These are phyloP conservation scores for Coleophoma crateriformis DNA, from an alignment of 2,329 filamentous ascomycete species.

Conservation along the genomic window DNA sequence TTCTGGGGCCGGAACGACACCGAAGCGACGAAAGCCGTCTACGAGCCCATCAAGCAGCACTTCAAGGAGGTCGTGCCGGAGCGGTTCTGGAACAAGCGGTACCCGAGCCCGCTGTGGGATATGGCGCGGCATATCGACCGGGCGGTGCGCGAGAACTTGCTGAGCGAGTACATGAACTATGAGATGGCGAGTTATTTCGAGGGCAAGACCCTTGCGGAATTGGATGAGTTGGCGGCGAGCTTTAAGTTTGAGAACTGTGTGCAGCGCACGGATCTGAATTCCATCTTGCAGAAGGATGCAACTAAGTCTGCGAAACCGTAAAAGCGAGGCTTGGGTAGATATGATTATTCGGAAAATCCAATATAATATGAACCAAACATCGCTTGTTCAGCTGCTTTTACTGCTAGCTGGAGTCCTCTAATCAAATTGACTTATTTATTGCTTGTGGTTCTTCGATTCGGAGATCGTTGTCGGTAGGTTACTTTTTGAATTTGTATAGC, in stretches of 20 bases:
- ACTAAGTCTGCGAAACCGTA: neutral
- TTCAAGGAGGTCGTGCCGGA: constrained; percentile 38
- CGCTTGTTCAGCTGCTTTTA: too few species aligned
- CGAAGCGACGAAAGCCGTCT: constrained; percentile 27
- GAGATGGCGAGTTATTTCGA: constrained; percentile 51
- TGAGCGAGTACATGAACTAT: constrained; percentile 44
- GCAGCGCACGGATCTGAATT: constrained; percentile 41
- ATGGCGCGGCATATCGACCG: constrained; percentile 43
- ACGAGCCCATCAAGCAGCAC: constrained; percentile 32
- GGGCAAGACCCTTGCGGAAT: constrained; percentile 41
- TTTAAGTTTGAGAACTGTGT: constrained; percentile 46
- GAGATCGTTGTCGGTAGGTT: too few species aligned
- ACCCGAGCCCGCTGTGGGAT: constrained; percentile 40
- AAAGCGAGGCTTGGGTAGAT: too few species aligned
- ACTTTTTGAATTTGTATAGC: too few species aligned
- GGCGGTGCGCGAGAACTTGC: constrained; percentile 38
- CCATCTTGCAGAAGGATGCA: constrained; percentile 40
- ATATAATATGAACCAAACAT: too few species aligned
- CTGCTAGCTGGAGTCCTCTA: too few species aligned
- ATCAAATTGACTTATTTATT: too few species aligned
- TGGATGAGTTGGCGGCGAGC: constrained; percentile 41
- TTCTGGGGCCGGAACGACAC: constrained; percentile 47
- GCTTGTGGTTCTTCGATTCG: too few species aligned
- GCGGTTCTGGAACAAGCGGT: constrained; percentile 35
- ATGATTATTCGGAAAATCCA: too few species aligned